Percentiles rank a stretch among this genome's conserved stretches.
phyloP scores from a whole-genome alignment of 176 grass and related monocot genomes.

The Carex pumila region DNA sequence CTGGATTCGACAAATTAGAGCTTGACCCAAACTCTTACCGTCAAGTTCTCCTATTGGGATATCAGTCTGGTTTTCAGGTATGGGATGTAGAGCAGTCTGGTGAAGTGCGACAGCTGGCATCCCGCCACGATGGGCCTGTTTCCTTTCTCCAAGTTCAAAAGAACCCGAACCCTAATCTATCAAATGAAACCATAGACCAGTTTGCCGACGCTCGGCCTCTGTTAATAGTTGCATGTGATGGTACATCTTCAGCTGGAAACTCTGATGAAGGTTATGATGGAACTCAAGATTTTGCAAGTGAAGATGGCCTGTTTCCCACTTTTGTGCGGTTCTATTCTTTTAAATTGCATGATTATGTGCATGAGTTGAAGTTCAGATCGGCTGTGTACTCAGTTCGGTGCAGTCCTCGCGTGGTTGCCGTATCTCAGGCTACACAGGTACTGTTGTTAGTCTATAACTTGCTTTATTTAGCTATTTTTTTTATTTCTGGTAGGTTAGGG shows the following conservation, averaged over 20 bases:
- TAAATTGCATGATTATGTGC: slow-evolving; percentile 60
- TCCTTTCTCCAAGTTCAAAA: slow-evolving; percentile 91
- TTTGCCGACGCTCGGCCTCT: slow-evolving; percentile 69
- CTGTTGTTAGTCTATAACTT: not conserved
- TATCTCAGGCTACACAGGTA: slow-evolving; percentile 80
- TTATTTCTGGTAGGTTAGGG: not conserved
- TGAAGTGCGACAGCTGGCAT: slow-evolving; percentile 82
- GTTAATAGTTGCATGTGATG: slow-evolving; percentile 57
- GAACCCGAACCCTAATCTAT: slow-evolving; percentile 57
- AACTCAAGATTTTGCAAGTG: slow-evolving; percentile 28
- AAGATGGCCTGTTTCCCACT: slow-evolving; percentile 31
- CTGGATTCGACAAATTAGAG: slow-evolving; percentile 86
- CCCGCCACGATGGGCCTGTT: slow-evolving; percentile 58
- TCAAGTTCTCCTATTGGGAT: slow-evolving; percentile 67
- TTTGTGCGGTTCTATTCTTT: slow-evolving; percentile 82
- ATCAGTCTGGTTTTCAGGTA: slow-evolving; percentile 89
- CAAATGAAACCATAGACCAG: slow-evolving; percentile 39
- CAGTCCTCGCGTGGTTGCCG: slow-evolving; percentile 69
- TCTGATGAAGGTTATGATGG: slow-evolving; percentile 35
- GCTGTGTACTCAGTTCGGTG: slow-evolving; percentile 77
- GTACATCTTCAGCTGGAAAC: slow-evolving; percentile 45
- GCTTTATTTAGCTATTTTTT: not conserved
- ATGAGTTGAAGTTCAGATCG: slow-evolving; percentile 73
- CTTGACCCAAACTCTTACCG: slow-evolving; percentile 33
- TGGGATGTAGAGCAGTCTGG: slow-evolving; percentile 95